A percentile compares a stretch with the other conserved stretches of the same genome.
phyloP scores from a whole-genome alignment of 345 rosid genomes.

The Linum trigynum region DNA sequence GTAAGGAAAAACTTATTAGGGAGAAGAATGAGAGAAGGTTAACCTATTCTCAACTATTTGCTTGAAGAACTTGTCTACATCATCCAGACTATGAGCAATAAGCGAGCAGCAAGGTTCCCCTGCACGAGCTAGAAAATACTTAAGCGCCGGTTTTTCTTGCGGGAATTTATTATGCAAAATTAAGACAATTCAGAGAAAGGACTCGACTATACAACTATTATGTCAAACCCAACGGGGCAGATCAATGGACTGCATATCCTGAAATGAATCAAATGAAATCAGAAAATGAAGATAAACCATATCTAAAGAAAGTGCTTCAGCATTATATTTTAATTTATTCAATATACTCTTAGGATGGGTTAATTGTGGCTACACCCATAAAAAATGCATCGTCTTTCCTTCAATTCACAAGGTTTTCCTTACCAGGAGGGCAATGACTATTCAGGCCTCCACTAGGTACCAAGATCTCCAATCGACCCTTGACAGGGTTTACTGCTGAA shows the following conservation, averaged over 20 bases:
- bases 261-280: too few relatives aligned
- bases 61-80: slow-evolving; percentile 67
- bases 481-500: slow-evolving; percentile 66
- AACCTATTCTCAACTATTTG: slow-evolving; percentile 83
- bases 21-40: neutral
- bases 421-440: slow-evolving; percentile 47
- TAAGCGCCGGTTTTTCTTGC: slow-evolving; percentile 7
- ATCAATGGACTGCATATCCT: too few relatives aligned
- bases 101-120: slow-evolving; percentile 88
- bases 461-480: slow-evolving; percentile 75
- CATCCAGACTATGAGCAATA: slow-evolving; percentile 48
- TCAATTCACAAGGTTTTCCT: neutral
- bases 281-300: too few relatives aligned
- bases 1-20: neutral
- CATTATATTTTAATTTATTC: neutral
- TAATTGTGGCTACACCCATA: too few relatives aligned
- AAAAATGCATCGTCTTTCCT: neutral
- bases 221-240: neutral
- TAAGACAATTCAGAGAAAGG: slow-evolving; percentile 1
- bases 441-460: slow-evolving; percentile 74
- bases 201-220: neutral
- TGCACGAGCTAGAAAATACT: slow-evolving; percentile 22
- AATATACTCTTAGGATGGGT: too few relatives aligned
- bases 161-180: too few relatives aligned
- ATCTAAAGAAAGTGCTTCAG: neutral